phyloP scores from a whole-genome alignment of 768 basidiomycete genomes.

The Boletales sp. region DNA sequence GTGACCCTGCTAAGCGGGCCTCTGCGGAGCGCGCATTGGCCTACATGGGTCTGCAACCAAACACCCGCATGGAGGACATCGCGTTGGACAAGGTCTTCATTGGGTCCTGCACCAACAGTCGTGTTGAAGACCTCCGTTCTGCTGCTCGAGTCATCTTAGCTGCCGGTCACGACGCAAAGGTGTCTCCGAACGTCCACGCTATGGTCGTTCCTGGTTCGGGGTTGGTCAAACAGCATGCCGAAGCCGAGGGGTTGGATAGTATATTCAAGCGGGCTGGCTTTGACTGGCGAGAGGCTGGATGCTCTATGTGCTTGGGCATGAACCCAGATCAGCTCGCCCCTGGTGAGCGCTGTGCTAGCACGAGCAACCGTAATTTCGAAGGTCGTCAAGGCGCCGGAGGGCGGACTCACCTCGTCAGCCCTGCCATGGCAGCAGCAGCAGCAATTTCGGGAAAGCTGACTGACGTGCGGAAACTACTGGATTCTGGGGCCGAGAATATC shows the following conservation, averaged over 20 bases:
- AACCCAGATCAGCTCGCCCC: conserved; percentile 88
- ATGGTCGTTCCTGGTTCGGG: conserved; percentile 95
- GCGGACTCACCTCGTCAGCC: conserved; percentile 83
- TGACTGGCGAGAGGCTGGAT: conserved; percentile 94
- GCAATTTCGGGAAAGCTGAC: conserved; percentile 82
- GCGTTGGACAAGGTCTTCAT: conserved; percentile 88
- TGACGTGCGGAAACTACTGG: conserved; percentile 77
- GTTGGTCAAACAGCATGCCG: conserved; percentile 85
- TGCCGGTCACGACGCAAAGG: conserved; percentile 68
- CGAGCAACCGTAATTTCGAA: conserved; percentile 92
- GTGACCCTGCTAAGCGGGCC: conserved; percentile 60
- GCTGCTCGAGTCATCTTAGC: conserved; percentile 76
- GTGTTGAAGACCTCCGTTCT: conserved; percentile 88
- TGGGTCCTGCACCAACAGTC: conserved; percentile 92
- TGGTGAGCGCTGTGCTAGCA: conserved; percentile 83
- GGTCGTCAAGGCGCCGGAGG: conserved; percentile 86
- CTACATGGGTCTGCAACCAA: conserved; percentile 85
- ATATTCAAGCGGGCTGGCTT: conserved; percentile 90
- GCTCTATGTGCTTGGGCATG: conserved; percentile 97
- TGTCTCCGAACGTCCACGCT: conserved; percentile 70
- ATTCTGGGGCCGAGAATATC: conserved; percentile 41
- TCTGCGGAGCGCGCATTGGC: conserved; percentile 72
- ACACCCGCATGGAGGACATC: conserved; percentile 77
- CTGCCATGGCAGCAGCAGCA: conserved; percentile 91
- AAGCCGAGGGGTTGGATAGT: conserved; percentile 81